Percentiles rank a stretch among this genome's conserved stretches.
phyloP scores from a whole-genome alignment of 2,329 filamentous ascomycete genomes.

The Chlorencoelia australis region DNA sequence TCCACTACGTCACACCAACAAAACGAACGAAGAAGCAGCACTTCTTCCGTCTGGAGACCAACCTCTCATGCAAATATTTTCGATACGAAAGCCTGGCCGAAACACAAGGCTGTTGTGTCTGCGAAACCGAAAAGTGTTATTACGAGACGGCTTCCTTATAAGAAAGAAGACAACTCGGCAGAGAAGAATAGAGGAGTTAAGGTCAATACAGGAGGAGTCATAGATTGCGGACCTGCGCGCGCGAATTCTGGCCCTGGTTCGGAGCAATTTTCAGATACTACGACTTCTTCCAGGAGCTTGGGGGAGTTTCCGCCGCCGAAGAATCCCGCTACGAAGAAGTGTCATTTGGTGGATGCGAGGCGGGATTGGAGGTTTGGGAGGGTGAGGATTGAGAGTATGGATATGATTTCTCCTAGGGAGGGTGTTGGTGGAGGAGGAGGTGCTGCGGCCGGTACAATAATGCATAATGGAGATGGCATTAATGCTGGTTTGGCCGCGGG shows the following conservation, averaged over 20 bases:
- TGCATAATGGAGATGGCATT: constrained; percentile 17
- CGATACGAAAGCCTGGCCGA: constrained; percentile 15
- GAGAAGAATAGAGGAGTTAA: not conserved
- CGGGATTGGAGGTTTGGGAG: constrained; percentile 73
- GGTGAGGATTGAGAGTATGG: constrained; percentile 73
- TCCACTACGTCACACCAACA: no score
- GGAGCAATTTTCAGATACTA: no score
- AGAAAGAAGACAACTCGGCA: constrained; percentile 9
- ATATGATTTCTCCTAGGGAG: constrained; percentile 43
- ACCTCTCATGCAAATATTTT: constrained; percentile 42
- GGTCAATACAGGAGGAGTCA: constrained; percentile 5
- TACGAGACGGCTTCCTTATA: not conserved
- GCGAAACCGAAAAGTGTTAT: not conserved
- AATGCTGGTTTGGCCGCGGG: constrained; percentile 33
- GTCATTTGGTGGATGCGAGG: constrained; percentile 32
- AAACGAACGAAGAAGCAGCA: no score
- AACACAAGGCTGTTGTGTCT: constrained; percentile 10
- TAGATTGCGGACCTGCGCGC: constrained; percentile 28
- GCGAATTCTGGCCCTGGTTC: no score
- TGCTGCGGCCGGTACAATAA: constrained; percentile 5
- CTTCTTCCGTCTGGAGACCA: no score
- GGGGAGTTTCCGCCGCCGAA: no score
- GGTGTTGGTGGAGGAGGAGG: constrained; percentile 38
- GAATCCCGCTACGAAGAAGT: no score
- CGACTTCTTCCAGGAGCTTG: no score